Evolutionary conservation across 2,329 filamentous ascomycete species (phyloP).

Genomic region (Colletotrichum coccodes): DNA sequence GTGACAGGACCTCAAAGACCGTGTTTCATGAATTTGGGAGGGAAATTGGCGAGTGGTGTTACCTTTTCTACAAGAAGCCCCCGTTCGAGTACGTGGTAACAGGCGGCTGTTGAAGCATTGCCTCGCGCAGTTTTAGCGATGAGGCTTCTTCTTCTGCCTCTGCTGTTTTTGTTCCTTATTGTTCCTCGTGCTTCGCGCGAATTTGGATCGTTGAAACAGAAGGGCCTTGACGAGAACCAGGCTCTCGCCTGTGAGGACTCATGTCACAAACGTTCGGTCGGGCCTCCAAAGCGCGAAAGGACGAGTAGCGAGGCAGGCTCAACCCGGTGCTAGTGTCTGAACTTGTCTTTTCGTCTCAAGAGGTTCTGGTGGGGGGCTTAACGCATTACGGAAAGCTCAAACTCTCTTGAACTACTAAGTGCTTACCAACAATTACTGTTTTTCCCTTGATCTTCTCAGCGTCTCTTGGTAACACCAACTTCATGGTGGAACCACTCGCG

Average conservation of each 20-base stretch:
- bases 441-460: not conserved
- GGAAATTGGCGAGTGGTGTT: not conserved
- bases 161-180: too few relatives aligned
- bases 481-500: not conserved
- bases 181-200: not conserved
- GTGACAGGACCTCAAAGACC: not conserved
- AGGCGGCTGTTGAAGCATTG: not conserved
- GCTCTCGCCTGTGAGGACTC: not conserved
- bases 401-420: not conserved
- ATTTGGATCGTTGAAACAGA: not conserved
- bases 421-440: not conserved
- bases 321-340: not conserved
- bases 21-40: conserved; percentile 2
- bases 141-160: too few relatives aligned
- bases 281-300: not conserved
- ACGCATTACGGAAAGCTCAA: not conserved
- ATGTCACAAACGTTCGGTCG: conserved; percentile 5
- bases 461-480: not conserved
- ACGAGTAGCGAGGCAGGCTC: not conserved
- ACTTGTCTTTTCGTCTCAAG: not conserved
- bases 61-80: not conserved
- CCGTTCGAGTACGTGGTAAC: not conserved
- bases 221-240: not conserved
- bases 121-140: not conserved
- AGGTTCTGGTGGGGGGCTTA: not conserved